phyloP scores from a whole-genome alignment of 257 asterid species.

The Nicotiana undulata region DNA sequence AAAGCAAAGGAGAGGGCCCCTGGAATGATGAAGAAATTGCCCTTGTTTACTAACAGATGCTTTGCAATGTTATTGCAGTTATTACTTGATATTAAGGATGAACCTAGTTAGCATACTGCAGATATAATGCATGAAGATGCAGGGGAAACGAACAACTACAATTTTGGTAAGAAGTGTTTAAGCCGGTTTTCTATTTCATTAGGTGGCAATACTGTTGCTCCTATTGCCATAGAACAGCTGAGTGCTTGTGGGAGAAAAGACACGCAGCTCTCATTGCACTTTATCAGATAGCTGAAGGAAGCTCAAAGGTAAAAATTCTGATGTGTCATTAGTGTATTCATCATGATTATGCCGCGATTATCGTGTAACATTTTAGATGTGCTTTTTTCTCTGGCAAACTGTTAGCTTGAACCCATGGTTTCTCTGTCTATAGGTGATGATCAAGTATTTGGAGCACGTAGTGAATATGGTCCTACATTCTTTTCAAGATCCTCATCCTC shows the following conservation, averaged over 20 bases:
- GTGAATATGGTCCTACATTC: neutral
- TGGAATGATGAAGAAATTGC: neutral
- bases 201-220: too few species aligned
- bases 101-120: neutral
- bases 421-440: neutral
- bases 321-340: too few species aligned
- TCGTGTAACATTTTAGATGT: too few species aligned
- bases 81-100: neutral
- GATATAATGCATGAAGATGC: accelerated
- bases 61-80: neutral
- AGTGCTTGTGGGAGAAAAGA: too few species aligned
- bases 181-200: too few species aligned
- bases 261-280: too few species aligned
- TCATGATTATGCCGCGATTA: too few species aligned
- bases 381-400: too few species aligned
- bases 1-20: neutral
- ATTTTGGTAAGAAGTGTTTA: neutral
- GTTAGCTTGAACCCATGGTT: too few species aligned
- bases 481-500: neutral
- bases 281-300: too few species aligned
- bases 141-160: accelerated
- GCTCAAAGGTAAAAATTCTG: too few species aligned
- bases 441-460: neutral
- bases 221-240: too few species aligned
- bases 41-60: neutral